phyloP scores from a whole-genome alignment of 805 yeast species.

The Saccharomycopsis synnaedendra region DNA sequence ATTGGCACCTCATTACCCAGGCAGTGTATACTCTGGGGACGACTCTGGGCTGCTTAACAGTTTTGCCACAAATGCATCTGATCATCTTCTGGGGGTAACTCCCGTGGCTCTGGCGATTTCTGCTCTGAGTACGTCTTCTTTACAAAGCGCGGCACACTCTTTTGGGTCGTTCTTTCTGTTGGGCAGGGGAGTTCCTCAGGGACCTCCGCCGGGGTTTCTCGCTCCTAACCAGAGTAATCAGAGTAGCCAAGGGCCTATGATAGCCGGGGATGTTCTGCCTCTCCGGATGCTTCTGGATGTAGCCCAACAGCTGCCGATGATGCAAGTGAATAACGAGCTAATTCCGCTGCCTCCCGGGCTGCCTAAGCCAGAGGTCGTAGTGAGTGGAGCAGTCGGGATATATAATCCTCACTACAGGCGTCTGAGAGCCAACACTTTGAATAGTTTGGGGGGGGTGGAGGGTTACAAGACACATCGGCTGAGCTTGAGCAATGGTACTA shows the following conservation, averaged over 20 bases:
- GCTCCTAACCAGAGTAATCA: background rate
- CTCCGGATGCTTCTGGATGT: conserved; percentile 13
- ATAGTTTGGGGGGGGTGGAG: background rate
- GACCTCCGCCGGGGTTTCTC: background rate
- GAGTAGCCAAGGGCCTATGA: background rate
- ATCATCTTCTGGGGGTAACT: conserved; percentile 7
- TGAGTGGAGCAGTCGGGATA: background rate
- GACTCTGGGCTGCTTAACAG: conserved; percentile 4
- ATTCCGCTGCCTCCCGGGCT: conserved; percentile 14
- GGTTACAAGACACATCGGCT: background rate
- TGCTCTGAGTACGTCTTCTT: conserved; percentile 14
- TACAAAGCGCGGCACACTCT: conserved; percentile 15
- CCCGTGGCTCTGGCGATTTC: conserved; percentile 14
- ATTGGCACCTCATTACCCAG: too few species aligned
- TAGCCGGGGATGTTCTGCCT: conserved; percentile 8
- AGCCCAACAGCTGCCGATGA: conserved; percentile 13
- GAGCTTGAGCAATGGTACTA: conserved; percentile 1
- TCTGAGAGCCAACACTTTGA: conserved; percentile 1
- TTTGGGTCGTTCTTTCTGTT: conserved; percentile 14
- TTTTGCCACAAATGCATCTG: conserved; percentile 10
- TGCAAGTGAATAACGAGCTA: background rate
- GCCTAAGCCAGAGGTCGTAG: conserved; percentile 6
- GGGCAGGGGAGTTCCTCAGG: background rate
- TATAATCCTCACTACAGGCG: background rate
- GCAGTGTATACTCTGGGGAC: too few species aligned